Evolutionary conservation across 306 rosid genomes (phyloP).

Genomic region (Morella rubra): DNA sequence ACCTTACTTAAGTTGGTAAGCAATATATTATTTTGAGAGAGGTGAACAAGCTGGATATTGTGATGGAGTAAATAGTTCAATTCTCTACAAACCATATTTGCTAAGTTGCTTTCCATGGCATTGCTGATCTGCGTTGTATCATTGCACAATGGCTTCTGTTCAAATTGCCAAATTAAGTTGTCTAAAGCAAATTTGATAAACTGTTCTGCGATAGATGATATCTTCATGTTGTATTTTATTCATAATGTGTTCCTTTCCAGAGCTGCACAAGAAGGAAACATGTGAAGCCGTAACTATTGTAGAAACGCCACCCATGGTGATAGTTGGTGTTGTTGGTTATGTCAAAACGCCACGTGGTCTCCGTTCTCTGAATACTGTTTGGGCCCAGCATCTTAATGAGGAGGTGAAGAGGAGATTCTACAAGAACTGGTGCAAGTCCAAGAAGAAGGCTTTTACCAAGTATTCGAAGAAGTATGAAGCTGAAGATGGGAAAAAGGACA

Average conservation of each 20-base stretch:
- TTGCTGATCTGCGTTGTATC: background rate
- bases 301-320: constrained; percentile 73
- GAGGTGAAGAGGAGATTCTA: constrained; percentile 70
- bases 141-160: background rate
- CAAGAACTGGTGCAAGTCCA: constrained; percentile 82
- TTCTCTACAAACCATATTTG: too few species aligned
- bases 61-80: background rate
- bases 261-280: constrained; percentile 81
- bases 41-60: background rate
- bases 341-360: constrained; percentile 68
- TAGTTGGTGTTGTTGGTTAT: constrained; percentile 79
- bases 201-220: background rate
- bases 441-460: constrained; percentile 75
- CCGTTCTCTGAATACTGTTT: constrained; percentile 58
- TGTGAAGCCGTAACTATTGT: constrained; percentile 82
- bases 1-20: background rate
- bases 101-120: too few species aligned
- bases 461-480: constrained; percentile 55
- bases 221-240: background rate
- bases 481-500: constrained; percentile 64
- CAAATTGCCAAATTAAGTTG: background rate
- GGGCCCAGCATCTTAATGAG: constrained; percentile 88
- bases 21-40: background rate
- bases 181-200: background rate
- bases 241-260: constrained; percentile 23